Conservation (phyloP, 495 filamentous ascomycete genomes). For the Penicillium salamii region DNA sequence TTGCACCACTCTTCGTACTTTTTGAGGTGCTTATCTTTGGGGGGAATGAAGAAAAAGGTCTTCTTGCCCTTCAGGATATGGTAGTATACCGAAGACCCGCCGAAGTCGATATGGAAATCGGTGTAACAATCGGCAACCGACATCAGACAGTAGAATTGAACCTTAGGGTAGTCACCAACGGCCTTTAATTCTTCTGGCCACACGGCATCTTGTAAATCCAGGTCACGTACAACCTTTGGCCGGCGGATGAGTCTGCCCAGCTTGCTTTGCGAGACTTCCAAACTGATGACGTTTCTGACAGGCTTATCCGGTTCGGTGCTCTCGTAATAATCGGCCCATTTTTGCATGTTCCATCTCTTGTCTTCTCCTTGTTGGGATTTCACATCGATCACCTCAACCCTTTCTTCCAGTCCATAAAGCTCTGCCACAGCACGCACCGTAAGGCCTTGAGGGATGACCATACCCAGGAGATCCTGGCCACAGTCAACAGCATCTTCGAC, state of each 20-base stretch:
- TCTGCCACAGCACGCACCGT: constrained; percentile 66
- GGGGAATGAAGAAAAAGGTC: constrained; percentile 76
- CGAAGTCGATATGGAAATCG: constrained; percentile 81
- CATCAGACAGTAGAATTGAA: constrained; percentile 75
- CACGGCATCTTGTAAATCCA: constrained; percentile 69
- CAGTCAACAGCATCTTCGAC: constrained; percentile 52
- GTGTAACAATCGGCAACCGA: constrained; percentile 78
- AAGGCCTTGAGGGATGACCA: constrained; percentile 68
- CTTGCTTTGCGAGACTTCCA: constrained; percentile 68
- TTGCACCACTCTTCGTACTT: constrained; percentile 78
- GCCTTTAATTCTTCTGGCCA: constrained; percentile 64
- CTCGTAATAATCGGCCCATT: constrained; percentile 77
- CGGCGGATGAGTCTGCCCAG: constrained; percentile 64
- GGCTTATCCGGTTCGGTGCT: constrained; percentile 54
- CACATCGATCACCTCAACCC: constrained; percentile 73
- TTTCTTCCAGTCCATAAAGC: constrained; percentile 62
- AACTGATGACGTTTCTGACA: constrained; percentile 73
- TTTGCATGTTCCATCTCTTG: constrained; percentile 67
- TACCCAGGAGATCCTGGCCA: constrained; percentile 66
- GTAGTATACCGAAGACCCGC: constrained; percentile 75
- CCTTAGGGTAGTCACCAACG: constrained; percentile 57
- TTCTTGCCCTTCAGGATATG: constrained; percentile 75
- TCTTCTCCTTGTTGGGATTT: constrained; percentile 70
- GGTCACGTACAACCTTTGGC: constrained; percentile 67
- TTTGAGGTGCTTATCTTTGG: constrained; percentile 70